Conservation (phyloP, 2,329 filamentous ascomycete species). For the Aspergillus ibericus region DNA sequence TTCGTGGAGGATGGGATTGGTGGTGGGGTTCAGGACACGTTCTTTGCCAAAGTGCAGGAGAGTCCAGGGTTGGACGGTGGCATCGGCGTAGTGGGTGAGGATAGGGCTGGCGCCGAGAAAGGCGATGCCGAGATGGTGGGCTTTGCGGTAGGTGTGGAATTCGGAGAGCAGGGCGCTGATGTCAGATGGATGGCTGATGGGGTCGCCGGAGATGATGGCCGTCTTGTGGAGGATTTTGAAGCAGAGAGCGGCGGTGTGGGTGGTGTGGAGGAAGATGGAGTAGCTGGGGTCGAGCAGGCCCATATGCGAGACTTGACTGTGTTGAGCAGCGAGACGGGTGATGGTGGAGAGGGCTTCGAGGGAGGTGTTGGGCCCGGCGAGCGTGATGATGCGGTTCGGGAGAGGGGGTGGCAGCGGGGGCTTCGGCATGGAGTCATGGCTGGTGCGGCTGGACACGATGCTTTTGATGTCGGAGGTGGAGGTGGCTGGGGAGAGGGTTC, state of each 20-base stretch:
- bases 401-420: background rate
- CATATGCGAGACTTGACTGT: conserved; percentile 46
- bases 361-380: background rate
- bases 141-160: conserved; percentile 36
- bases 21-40: conserved; percentile 43
- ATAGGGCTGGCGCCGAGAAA: conserved; percentile 39
- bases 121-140: conserved; percentile 32
- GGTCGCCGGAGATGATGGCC: conserved; percentile 43
- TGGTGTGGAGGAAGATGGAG: conserved; percentile 41
- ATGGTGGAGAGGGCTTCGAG: background rate
- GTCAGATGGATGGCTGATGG: conserved; percentile 32
- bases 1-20: conserved; percentile 40
- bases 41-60: conserved; percentile 42
- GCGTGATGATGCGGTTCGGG: background rate
- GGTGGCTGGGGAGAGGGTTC: background rate
- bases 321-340: conserved; percentile 27
- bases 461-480: background rate
- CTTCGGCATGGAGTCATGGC: background rate
- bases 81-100: conserved; percentile 33
- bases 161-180: conserved; percentile 34
- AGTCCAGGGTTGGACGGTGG: conserved; percentile 29
- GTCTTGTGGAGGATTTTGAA: conserved; percentile 41
- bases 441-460: conserved; percentile 4
- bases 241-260: conserved; percentile 36
- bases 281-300: conserved; percentile 46